Evolutionary conservation across 2,329 filamentous ascomycete species (phyloP), one percentile per base, ranked within the genome.

Genomic region (Diatrype stigma): DNA sequence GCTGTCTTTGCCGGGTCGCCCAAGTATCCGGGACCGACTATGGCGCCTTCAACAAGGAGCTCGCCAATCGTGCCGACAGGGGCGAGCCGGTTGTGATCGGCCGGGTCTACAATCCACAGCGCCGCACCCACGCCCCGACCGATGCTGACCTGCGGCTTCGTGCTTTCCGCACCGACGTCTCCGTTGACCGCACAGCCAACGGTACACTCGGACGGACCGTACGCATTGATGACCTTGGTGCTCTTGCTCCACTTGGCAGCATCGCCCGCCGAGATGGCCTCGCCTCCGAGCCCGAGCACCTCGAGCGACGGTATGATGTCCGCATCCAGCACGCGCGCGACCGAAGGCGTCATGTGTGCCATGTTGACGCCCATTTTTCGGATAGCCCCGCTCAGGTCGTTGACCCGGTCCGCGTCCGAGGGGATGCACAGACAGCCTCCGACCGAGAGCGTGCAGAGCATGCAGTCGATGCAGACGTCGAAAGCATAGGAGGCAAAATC

Each of bases 11-110:
- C 73, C 0, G 73, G 70, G 50, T 85, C 78, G 47, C 78, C 78
- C 21, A 85, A 67, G 52, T 87, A 87, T 23, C 82, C 82, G 32
- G 79, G 70, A 10, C 81, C 82, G 2, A 87, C 79, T n/a, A 81
- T 75, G 1, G 81, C 81, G 0, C 80, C 80, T 54, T 79, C 78
- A 14, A 83, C 67, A 3, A 80, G 63, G n/a, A 81, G 66, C 60
- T 81, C 78, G 6, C 79, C 79, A 1, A 80, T 70, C 2, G 70
- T 67, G 0, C 78, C 78, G 1, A 79, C 63, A 0, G 77, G 74
- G 4, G 75, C 69, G 3, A 81, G 70, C 16, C 64, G 67, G 49
- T 78, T 60, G 51, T 76, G 70, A 48, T 77, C 69, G 1, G 73
- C 68, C 0, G 76, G 71, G 44, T 80, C 73, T 11, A 79, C 74